Evolutionary conservation across 1,139 yeast species (phyloP).

Genomic region (Protomyces pachydermus): DNA sequence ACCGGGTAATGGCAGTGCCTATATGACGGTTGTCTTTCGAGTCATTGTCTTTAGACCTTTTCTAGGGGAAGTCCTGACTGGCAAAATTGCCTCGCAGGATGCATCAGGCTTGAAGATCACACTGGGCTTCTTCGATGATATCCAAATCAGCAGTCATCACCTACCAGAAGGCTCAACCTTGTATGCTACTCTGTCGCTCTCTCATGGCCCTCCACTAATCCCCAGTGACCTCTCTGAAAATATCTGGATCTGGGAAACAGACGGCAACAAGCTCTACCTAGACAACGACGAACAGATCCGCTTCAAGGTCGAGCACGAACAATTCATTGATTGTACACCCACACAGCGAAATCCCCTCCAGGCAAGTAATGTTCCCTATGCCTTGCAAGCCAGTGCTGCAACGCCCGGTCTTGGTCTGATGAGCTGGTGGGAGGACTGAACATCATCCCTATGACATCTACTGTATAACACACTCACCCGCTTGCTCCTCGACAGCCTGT

Average conservation of each 20-base stretch:
- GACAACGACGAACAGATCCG: slow-evolving; percentile 88
- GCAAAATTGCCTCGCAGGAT: slow-evolving; percentile 86
- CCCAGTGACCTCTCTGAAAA: slow-evolving; percentile 51
- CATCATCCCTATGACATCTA: not conserved
- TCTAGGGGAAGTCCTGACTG: slow-evolving; percentile 87
- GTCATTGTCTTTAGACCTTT: slow-evolving; percentile 86
- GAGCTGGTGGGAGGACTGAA: slow-evolving; percentile 29
- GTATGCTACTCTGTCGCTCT: not conserved
- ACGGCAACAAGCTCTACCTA: slow-evolving; percentile 67
- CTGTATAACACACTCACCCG: not conserved
- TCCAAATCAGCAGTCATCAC: slow-evolving; percentile 75
- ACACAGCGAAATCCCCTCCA: slow-evolving; percentile 6
- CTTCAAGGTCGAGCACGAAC: slow-evolving; percentile 83
- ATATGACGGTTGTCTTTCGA: slow-evolving; percentile 53
- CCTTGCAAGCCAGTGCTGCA: slow-evolving; percentile 23
- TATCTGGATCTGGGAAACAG: slow-evolving; percentile 86
- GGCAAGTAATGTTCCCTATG: slow-evolving; percentile 17
- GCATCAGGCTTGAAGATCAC: slow-evolving; percentile 70
- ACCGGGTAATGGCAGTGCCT: slow-evolving; percentile 82
- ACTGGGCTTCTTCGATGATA: slow-evolving; percentile 85
- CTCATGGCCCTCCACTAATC: not conserved
- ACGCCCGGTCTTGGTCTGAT: slow-evolving; percentile 29
- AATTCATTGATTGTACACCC: slow-evolving; percentile 71
- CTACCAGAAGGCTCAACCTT: slow-evolving; percentile 74
- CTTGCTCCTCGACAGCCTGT: not conserved